These are phyloP conservation scores for Nitzschia inconspicua DNA, from an alignment of 108 stramenopile species.

Conservation along the genomic window DNA sequence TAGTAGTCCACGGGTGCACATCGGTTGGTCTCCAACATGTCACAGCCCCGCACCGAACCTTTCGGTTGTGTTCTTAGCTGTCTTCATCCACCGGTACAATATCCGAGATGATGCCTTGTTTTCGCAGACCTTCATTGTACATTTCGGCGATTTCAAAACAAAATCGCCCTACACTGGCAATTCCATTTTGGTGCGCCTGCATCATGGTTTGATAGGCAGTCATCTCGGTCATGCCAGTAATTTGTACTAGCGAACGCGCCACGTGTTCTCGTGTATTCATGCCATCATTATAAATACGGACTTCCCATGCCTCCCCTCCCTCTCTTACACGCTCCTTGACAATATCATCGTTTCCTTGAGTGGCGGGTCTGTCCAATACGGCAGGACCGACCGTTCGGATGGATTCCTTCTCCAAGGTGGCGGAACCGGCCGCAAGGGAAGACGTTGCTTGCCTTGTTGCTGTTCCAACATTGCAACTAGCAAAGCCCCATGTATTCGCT, in stretches of 20 bases:
- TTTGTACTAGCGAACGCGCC: constrained; percentile 72
- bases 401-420: neutral
- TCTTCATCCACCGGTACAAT: constrained; percentile 39
- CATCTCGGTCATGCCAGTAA: constrained; percentile 67
- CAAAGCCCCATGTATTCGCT: no score
- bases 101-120: constrained; percentile 72
- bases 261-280: constrained; percentile 82
- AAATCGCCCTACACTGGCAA: constrained; percentile 75
- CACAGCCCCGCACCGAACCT: no score
- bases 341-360: neutral
- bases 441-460: no score
- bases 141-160: constrained; percentile 72
- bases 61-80: no score
- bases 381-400: constrained; percentile 21
- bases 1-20: no score
- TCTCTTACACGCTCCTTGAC: constrained; percentile 6
- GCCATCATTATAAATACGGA: constrained; percentile 83
- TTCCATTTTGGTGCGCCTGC: constrained; percentile 78
- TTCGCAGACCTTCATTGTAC: constrained; percentile 59
- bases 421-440: no score
- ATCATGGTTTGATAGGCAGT: constrained; percentile 80
- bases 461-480: no score
- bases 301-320: constrained; percentile 49
- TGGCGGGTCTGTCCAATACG: constrained; percentile 22
- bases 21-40: no score